These are phyloP conservation scores for Ambrosia artemisiifolia DNA, from an alignment of 129 eudicot genomes.

Conservation along the genomic window DNA sequence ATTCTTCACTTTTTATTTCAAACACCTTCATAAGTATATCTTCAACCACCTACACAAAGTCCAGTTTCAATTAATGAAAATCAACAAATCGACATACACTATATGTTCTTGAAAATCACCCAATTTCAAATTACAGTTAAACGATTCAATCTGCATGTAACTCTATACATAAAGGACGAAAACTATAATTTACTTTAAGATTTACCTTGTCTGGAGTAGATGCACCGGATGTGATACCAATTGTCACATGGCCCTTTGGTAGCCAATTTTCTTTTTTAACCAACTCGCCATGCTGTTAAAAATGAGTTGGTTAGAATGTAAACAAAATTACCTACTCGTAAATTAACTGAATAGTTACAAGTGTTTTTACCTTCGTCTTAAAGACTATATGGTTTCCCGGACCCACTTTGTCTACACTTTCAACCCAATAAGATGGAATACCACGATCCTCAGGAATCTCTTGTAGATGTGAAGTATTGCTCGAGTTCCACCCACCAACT, in stretches of 20 bases:
- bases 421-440: constrained; percentile 92
- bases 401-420: constrained; percentile 75
- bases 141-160: too few relatives aligned
- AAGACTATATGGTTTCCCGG: constrained; percentile 71
- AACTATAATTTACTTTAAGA: constrained; percentile 32
- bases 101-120: background rate
- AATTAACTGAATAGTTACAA: constrained; percentile 5
- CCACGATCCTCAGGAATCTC: constrained; percentile 93
- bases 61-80: constrained; percentile 14
- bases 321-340: background rate
- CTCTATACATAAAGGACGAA: too few relatives aligned
- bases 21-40: constrained; percentile 65
- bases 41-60: constrained; percentile 64
- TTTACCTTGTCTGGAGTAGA: constrained; percentile 94
- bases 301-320: constrained; percentile 1
- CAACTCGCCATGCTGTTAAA: constrained; percentile 79
- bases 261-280: constrained; percentile 83
- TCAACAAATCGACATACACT: background rate
- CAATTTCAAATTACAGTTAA: background rate
- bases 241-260: constrained; percentile 77
- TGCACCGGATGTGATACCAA: constrained; percentile 91
- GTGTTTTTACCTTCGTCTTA: constrained; percentile 54
- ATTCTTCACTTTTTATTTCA: constrained; percentile 74
- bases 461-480: constrained; percentile 91
- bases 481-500: constrained; percentile 93